These are phyloP conservation scores for Globisporangium yorkense DNA, from an alignment of 352 stramenopile genomes.

Conservation along the genomic window DNA sequence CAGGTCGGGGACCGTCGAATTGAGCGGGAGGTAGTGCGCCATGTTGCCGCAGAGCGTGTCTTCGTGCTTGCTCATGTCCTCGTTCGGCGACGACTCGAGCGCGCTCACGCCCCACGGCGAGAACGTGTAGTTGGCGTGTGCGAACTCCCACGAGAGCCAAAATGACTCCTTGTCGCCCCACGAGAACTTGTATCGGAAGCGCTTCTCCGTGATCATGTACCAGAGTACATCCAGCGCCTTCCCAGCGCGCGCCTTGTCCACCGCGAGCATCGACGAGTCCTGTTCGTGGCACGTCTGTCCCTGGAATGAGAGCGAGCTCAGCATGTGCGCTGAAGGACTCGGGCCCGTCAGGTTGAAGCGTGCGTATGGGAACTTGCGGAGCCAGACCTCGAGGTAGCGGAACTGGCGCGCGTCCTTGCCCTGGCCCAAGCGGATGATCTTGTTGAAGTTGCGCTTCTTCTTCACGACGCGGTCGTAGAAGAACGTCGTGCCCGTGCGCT, in stretches of 20 bases:
- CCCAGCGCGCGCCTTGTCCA: constrained; percentile 47
- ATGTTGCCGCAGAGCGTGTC: constrained; percentile 66
- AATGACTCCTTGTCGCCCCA: constrained; percentile 74
- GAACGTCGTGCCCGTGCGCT: constrained; percentile 48
- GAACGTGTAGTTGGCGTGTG: constrained; percentile 47
- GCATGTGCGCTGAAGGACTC: constrained; percentile 24
- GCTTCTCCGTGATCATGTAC: constrained; percentile 58
- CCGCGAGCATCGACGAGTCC: constrained; percentile 65
- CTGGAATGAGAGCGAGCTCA: constrained; percentile 34
- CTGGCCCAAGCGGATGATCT: constrained; percentile 22
- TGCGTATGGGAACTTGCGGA: constrained; percentile 50
- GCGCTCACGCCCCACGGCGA: constrained; percentile 56
- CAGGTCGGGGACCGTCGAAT: constrained; percentile 35
- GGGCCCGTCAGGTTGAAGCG: constrained; percentile 28
- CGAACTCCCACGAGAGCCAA: constrained; percentile 67
- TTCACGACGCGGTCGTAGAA: constrained; percentile 68
- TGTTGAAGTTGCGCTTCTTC: constrained; percentile 50
- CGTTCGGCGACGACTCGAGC: constrained; percentile 36
- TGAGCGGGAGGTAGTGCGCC: constrained; percentile 44
- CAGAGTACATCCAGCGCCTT: constrained; percentile 56
- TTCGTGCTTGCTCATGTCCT: constrained; percentile 47
- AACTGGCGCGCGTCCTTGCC: constrained; percentile 17
- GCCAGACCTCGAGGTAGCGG: constrained; percentile 44
- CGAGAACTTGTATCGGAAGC: constrained; percentile 64
- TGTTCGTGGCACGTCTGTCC: constrained; percentile 52